A percentile compares a stretch with the other conserved stretches of the same genome.
Evolutionary conservation across 140 eudicot genomes (phyloP).

Genomic region (Bidens hawaiensis): DNA sequence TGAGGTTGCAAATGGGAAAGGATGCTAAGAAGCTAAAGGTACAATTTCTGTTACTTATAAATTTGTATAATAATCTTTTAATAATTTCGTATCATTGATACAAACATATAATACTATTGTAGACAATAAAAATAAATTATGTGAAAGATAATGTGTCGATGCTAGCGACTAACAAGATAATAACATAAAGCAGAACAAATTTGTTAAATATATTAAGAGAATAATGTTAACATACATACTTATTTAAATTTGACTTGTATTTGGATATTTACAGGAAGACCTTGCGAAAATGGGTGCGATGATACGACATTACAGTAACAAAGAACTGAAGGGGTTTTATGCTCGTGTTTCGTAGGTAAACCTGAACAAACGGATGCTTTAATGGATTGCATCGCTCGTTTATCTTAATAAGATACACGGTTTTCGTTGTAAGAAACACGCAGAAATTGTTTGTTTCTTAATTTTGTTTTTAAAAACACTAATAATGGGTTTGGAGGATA

Average conservation of each 20-base stretch:
- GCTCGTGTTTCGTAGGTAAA: conserved; percentile 98
- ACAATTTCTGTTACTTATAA: not conserved
- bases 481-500: not conserved
- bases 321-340: conserved; percentile 72
- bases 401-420: conserved; percentile 19
- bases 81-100: too few relatives aligned
- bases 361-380: conserved; percentile 86
- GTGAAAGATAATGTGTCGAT: not conserved
- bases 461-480: conserved; percentile 3
- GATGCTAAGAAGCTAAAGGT: conserved; percentile 99
- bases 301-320: conserved; percentile 97
- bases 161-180: too few relatives aligned
- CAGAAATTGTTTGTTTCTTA: not conserved
- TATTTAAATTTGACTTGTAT: not conserved
- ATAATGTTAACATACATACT: too few relatives aligned
- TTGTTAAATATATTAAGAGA: too few relatives aligned
- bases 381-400: conserved; percentile 56
- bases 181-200: too few relatives aligned
- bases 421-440: not conserved
- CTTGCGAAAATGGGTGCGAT: conserved; percentile 92
- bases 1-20: conserved; percentile 77
- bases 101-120: too few relatives aligned
- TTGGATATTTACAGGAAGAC: conserved; percentile 63
- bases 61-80: not conserved
- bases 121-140: too few relatives aligned